These are phyloP conservation scores for Suillus sp. DNA, from an alignment of 768 basidiomycete genomes.

Conservation along the genomic window DNA sequence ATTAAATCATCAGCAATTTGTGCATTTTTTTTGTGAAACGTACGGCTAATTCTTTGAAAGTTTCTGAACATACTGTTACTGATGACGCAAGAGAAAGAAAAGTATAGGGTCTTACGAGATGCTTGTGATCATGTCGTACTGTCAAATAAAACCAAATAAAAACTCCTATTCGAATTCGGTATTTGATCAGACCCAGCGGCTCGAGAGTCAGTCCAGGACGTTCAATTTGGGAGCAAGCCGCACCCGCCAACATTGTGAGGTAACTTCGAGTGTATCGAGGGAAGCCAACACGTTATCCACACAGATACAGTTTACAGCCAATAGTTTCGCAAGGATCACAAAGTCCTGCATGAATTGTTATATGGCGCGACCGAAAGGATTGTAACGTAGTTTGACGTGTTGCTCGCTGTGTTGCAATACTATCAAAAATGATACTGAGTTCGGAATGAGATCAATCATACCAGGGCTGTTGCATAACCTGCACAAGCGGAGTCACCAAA, in stretches of 20 bases:
- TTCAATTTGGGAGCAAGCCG: neutral
- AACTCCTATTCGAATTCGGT: neutral
- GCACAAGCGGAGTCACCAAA: no score
- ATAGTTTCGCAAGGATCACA: neutral
- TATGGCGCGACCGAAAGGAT: neutral
- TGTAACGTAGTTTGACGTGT: neutral
- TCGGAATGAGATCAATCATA: no score
- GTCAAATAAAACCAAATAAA: neutral
- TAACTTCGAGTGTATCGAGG: neutral
- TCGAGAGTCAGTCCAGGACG: neutral
- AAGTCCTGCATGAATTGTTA: neutral
- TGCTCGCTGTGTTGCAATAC: neutral
- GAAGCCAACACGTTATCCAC: neutral
- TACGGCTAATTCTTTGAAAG: neutral
- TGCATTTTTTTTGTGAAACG: neutral
- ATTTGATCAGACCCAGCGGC: neutral
- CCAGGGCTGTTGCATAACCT: no score
- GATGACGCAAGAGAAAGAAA: neutral
- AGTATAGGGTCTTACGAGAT: neutral
- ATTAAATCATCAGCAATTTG: neutral
- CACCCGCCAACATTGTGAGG: neutral
- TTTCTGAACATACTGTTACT: neutral
- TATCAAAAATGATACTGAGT: no score
- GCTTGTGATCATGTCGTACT: neutral
- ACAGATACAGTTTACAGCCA: no score